phyloP scores from a whole-genome alignment of 768 basidiomycete genomes.

The Russula earlei region DNA sequence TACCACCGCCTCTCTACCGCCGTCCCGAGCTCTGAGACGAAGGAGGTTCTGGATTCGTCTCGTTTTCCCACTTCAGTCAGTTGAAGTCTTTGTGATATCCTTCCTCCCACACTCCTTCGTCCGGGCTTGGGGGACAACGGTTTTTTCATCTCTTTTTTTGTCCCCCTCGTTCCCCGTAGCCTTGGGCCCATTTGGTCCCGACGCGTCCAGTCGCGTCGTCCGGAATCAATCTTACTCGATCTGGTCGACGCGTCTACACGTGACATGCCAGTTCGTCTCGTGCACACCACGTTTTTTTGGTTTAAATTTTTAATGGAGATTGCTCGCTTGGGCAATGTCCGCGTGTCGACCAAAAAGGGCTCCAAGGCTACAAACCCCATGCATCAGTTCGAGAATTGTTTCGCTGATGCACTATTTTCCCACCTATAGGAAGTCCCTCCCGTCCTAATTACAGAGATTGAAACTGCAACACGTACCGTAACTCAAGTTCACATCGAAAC shows the following conservation, averaged over 20 bases:
- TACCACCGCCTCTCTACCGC: constrained; percentile 77
- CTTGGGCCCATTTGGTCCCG: constrained; percentile 20
- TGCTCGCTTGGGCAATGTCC: not conserved
- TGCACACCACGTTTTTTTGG: constrained; percentile 29
- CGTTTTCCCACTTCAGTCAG: constrained; percentile 35
- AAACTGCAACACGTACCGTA: constrained; percentile 44
- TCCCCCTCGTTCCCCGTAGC: constrained; percentile 59
- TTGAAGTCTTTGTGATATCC: constrained; percentile 64
- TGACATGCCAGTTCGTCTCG: constrained; percentile 14
- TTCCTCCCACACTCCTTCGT: constrained; percentile 65
- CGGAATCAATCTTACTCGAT: constrained; percentile 25
- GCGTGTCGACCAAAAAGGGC: constrained; percentile 2
- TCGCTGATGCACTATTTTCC: constrained; percentile 18
- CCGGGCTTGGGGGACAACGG: constrained; percentile 87
- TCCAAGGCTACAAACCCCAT: constrained; percentile 22
- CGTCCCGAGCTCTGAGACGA: constrained; percentile 94
- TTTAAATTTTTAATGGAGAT: not conserved
- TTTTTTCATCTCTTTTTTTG: constrained; percentile 44
- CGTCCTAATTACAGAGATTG: constrained; percentile 43
- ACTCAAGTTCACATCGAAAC: constrained; percentile 32
- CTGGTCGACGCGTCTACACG: constrained; percentile 20
- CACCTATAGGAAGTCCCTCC: constrained; percentile 34
- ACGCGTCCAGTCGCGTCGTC: constrained; percentile 18
- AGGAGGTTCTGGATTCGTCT: constrained; percentile 47
- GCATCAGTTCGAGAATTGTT: constrained; percentile 10